A percentile compares a stretch with the other conserved stretches of the same genome.
Evolutionary conservation across 441 rosid species (phyloP).

Genomic region (Populus hybrid): DNA sequence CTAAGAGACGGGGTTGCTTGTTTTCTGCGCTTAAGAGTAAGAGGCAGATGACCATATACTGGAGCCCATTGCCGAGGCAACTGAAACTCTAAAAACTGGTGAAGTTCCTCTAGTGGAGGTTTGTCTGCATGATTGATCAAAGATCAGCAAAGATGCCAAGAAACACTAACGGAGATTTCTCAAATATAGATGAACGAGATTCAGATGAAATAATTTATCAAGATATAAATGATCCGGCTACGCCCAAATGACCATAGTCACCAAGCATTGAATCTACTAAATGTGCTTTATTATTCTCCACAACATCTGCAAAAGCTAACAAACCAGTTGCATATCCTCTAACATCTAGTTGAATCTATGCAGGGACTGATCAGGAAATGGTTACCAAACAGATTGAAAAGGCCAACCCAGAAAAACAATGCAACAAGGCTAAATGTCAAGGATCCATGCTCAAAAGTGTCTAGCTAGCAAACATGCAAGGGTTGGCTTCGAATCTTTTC

Average conservation of each 20-base stretch:
- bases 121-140: constrained; percentile 55
- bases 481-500: background rate
- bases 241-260: background rate
- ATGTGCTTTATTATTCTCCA: background rate
- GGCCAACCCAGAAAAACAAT: background rate
- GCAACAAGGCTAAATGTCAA: background rate
- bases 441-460: background rate
- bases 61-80: constrained; percentile 98
- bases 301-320: background rate
- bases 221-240: background rate
- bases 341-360: constrained; percentile 1
- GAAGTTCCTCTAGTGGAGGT: constrained; percentile 87
- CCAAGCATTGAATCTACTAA: background rate
- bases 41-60: constrained; percentile 79
- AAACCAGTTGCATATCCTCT: background rate
- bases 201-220: background rate
- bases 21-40: constrained; percentile 63
- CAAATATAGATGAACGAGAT: background rate
- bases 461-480: background rate
- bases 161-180: background rate
- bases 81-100: constrained; percentile 88
- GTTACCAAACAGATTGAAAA: background rate
- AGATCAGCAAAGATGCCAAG: background rate
- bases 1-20: constrained; percentile 72
- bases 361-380: background rate